Evolutionary conservation across 1,284 basidiomycete genomes (phyloP).

Genomic region (Moesziomyces sp.): DNA sequence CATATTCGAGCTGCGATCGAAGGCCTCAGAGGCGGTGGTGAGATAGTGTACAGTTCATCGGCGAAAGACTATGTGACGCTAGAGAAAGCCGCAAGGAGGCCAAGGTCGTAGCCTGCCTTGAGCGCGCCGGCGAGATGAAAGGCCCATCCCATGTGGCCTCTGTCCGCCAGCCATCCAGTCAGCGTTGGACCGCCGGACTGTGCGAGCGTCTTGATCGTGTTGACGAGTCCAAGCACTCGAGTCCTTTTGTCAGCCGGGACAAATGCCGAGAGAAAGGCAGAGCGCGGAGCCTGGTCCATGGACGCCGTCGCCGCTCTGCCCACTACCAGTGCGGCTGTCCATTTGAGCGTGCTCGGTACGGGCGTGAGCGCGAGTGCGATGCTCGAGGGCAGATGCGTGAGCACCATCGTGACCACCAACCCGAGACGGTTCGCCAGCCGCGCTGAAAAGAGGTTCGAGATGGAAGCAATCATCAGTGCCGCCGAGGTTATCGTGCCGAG

Average conservation of each 20-base stretch:
- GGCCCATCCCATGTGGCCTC: constrained; percentile 18
- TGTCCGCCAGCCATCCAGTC: constrained; percentile 17
- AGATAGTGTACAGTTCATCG: no score
- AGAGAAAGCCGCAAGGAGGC: constrained; percentile 17
- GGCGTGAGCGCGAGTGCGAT: constrained; percentile 15
- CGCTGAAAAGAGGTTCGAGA: constrained; percentile 32
- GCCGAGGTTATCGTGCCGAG: constrained; percentile 17
- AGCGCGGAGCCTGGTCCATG: constrained; percentile 27
- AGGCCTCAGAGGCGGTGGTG: background rate
- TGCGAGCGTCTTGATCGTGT: constrained; percentile 21
- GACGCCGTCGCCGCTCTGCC: constrained; percentile 16
- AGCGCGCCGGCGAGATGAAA: constrained; percentile 19
- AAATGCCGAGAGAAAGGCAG: constrained; percentile 19
- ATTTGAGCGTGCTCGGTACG: constrained; percentile 1
- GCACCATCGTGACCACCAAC: constrained; percentile 17
- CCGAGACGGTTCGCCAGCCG: constrained; percentile 17
- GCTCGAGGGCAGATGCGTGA: constrained; percentile 26
- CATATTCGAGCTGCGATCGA: background rate
- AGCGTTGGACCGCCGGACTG: constrained; percentile 21
- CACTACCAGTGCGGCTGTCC: constrained; percentile 19
- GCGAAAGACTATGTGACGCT: constrained; percentile 5
- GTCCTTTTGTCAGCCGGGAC: constrained; percentile 14
- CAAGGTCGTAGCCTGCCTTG: constrained; percentile 25
- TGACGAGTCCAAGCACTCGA: constrained; percentile 16
- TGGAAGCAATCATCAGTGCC: constrained; percentile 19